phyloP scores from a whole-genome alignment of 257 asterid species.

The Anisodus tanguticus region DNA sequence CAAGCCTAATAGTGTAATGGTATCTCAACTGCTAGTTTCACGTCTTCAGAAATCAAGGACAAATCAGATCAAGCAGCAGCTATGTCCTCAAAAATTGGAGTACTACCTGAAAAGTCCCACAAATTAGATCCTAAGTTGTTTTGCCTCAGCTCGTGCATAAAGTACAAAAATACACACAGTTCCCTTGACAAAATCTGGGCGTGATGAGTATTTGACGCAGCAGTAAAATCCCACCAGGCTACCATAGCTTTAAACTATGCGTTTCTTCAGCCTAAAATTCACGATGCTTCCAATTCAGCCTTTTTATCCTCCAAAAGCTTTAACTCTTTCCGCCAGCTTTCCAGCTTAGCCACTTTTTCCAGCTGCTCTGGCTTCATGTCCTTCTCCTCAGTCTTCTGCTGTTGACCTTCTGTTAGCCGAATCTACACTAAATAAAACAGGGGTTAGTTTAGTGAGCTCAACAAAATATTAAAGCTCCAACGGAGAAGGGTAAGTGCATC shows the following conservation, averaged over 20 bases:
- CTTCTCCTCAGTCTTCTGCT: constrained; percentile 63
- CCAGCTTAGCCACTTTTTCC: constrained; percentile 82
- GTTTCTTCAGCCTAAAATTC: constrained; percentile 34
- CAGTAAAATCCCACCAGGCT: not conserved
- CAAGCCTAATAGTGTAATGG: not conserved
- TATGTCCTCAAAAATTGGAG: constrained; percentile 2
- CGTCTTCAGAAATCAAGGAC: constrained; percentile 19
- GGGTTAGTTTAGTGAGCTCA: not conserved
- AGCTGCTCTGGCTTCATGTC: constrained; percentile 73
- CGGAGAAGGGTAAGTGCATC: not conserved
- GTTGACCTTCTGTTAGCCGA: constrained; percentile 85
- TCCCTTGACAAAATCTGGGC: not conserved
- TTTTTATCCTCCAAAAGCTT: constrained; percentile 78
- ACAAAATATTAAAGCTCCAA: not conserved
- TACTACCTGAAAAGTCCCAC: not conserved
- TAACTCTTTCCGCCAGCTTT: constrained; percentile 85
- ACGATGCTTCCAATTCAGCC: constrained; percentile 46
- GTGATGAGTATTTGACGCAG: constrained; percentile 20
- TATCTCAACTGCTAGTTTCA: not conserved
- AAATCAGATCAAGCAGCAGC: constrained; percentile 24
- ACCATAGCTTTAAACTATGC: not conserved
- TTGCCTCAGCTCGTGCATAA: constrained; percentile 2
- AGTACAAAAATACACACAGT: constrained; percentile 5
- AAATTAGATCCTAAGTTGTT: constrained; percentile 12
- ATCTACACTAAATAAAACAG: constrained; percentile 47